phyloP scores from a whole-genome alignment of 106 monocot genomes.

The Agapanthus africanus region DNA sequence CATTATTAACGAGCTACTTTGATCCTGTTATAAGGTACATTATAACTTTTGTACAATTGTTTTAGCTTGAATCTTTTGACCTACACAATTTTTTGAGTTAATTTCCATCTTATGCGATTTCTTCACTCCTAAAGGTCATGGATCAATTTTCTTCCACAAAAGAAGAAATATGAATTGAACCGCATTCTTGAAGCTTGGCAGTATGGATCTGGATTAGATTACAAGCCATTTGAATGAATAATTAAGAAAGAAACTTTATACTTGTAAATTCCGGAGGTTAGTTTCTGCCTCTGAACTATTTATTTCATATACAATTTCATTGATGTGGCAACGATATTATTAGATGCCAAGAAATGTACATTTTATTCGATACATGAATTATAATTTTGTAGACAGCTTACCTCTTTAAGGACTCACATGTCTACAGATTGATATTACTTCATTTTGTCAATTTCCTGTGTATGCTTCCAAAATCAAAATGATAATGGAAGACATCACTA shows the following conservation, averaged over 20 bases:
- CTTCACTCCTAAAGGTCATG: conserved; percentile 39
- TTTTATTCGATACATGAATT: neutral
- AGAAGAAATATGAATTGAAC: conserved; percentile 52
- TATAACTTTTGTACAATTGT: neutral
- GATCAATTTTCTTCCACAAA: conserved; percentile 49
- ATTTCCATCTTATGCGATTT: neutral
- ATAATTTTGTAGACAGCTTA: neutral
- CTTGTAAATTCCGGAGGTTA: conserved; percentile 1
- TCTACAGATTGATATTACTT: too few species aligned
- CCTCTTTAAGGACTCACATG: neutral
- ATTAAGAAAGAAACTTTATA: neutral
- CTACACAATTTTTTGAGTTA: neutral
- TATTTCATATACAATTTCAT: neutral
- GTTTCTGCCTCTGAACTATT: neutral
- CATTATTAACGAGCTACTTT: conserved; percentile 62
- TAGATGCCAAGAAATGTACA: neutral
- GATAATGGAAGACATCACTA: too few species aligned
- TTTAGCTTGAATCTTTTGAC: neutral
- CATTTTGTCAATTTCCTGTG: too few species aligned
- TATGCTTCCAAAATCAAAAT: too few species aligned
- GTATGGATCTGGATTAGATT: conserved; percentile 91
- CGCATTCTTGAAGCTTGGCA: conserved; percentile 83
- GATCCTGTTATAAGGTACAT: conserved; percentile 75
- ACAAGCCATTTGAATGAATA: conserved; percentile 20
- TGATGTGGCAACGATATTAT: neutral